Percentiles rank a stretch among this genome's conserved stretches.
These are phyloP conservation scores for Podospora anserina DNA, from an alignment of 495 filamentous ascomycete genomes.

Conservation along the genomic window DNA sequence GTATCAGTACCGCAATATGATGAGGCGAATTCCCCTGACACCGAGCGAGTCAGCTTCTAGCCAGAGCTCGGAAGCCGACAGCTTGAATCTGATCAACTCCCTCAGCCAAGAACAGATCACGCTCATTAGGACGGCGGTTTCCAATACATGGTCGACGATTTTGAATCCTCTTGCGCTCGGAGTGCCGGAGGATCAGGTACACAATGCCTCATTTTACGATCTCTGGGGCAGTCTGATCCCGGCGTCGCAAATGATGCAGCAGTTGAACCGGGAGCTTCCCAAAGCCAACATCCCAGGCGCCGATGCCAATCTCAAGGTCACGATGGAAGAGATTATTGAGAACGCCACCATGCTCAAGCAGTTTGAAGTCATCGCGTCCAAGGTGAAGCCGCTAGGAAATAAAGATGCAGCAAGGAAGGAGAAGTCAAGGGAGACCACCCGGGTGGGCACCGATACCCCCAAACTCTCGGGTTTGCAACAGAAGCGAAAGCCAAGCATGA, in stretches of 20 bases:
- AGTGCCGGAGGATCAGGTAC: slow-evolving; percentile 40
- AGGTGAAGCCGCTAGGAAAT: slow-evolving; percentile 29
- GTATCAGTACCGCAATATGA: slow-evolving; percentile 33
- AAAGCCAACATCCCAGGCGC: slow-evolving; percentile 21
- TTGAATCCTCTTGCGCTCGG: slow-evolving; percentile 41
- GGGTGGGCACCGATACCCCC: slow-evolving; percentile 21
- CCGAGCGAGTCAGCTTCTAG: slow-evolving; percentile 20
- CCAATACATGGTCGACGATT: slow-evolving; percentile 39
- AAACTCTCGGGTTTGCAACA: slow-evolving; percentile 14
- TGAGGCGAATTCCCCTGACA: slow-evolving; percentile 38
- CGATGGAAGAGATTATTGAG: slow-evolving; percentile 47
- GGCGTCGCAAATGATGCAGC: slow-evolving; percentile 43
- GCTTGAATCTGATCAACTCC: slow-evolving; percentile 11
- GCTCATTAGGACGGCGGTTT: slow-evolving; percentile 37
- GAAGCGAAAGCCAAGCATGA: slow-evolving; percentile 31
- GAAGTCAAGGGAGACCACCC: slow-evolving; percentile 24
- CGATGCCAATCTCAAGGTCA: slow-evolving; percentile 30
- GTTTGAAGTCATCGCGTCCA: slow-evolving; percentile 45
- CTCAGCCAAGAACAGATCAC: slow-evolving; percentile 30
- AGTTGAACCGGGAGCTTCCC: slow-evolving; percentile 41
- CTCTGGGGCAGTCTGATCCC: slow-evolving; percentile 48
- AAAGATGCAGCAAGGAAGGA: slow-evolving; percentile 14
- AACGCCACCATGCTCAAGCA: slow-evolving; percentile 49
- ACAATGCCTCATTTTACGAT: slow-evolving; percentile 48
- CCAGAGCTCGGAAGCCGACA: slow-evolving; percentile 19